These are phyloP conservation scores for Boletus austroedulis DNA, from an alignment of 1,284 basidiomycete species.

Conservation along the genomic window DNA sequence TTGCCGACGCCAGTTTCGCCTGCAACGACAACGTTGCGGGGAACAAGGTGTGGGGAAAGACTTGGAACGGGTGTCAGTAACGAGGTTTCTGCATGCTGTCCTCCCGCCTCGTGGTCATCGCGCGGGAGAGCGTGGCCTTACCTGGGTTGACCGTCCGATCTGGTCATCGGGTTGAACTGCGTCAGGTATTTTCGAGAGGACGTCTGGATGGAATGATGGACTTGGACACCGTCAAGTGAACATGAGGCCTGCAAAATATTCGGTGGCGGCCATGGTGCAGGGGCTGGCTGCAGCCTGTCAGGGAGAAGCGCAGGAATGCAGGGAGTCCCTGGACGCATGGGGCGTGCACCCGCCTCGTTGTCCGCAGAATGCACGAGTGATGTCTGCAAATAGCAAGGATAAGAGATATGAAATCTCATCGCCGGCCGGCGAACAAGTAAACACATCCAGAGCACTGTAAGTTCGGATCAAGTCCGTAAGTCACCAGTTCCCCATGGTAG, in stretches of 20 bases:
- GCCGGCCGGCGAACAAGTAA: too few relatives aligned
- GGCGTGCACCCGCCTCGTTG: constrained; percentile 15
- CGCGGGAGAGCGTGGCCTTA: neutral
- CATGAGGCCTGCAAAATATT: neutral
- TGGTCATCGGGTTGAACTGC: neutral
- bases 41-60: constrained; percentile 2
- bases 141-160: constrained; percentile 7
- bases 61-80: neutral
- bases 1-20: constrained; percentile 36
- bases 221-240: neutral
- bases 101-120: neutral
- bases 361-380: neutral
- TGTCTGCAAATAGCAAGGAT: neutral
- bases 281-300: neutral
- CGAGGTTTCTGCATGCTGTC: neutral
- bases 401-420: neutral
- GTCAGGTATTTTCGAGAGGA: neutral
- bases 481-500: too few relatives aligned
- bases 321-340: constrained; percentile 8
- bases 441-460: too few relatives aligned
- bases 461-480: too few relatives aligned
- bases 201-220: too few relatives aligned
- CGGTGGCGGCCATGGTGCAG: neutral
- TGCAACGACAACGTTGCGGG: constrained; percentile 31
- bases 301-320: neutral